phyloP scores from a whole-genome alignment of 306 rosid species.

The Dalbergia cultrata region DNA sequence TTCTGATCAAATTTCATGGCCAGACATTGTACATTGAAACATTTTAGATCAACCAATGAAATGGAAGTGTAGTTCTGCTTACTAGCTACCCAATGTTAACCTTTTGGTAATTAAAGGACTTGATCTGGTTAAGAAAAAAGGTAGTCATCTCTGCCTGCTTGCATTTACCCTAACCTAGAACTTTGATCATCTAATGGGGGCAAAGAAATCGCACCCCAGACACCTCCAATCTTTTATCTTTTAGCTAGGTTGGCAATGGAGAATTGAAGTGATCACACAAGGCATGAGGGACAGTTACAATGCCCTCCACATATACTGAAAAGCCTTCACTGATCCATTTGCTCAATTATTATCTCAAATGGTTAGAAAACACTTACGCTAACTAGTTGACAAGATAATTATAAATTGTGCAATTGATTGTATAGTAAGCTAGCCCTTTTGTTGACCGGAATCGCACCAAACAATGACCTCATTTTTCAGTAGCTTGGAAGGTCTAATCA shows the following conservation, averaged over 20 bases:
- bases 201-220: background rate
- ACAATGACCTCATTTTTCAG: conserved; percentile 17
- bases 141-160: background rate
- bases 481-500: conserved; percentile 27
- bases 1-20: conserved; percentile 1
- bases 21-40: background rate
- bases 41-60: background rate
- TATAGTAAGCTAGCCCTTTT: background rate
- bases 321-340: background rate
- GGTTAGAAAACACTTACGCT: conserved; percentile 1
- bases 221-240: background rate
- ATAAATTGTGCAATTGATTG: background rate
- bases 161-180: background rate
- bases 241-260: background rate
- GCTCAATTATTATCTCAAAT: conserved; percentile 5
- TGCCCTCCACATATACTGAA: background rate
- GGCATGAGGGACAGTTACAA: conserved; percentile 3
- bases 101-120: background rate
- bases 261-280: background rate
- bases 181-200: background rate
- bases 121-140: conserved; percentile 1
- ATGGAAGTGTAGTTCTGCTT: background rate
- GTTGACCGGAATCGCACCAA: conserved; percentile 1
- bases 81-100: background rate
- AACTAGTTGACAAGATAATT: conserved; percentile 14